These are phyloP conservation scores for Zarea fungicola DNA, from an alignment of 2,329 filamentous ascomycete genomes.

Conservation along the genomic window DNA sequence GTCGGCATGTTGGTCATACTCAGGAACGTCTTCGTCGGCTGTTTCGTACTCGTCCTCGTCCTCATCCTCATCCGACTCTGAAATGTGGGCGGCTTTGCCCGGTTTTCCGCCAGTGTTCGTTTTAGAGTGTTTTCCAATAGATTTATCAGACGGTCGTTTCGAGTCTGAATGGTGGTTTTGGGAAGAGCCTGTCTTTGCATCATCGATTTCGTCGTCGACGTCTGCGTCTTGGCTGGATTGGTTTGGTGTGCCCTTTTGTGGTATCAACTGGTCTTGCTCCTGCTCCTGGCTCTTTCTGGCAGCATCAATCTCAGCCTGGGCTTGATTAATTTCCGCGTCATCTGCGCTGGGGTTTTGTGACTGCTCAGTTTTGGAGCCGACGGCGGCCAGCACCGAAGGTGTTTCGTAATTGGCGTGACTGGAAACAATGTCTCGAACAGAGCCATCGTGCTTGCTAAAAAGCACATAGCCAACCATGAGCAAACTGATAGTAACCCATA, in stretches of 20 bases:
- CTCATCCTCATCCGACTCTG: not conserved
- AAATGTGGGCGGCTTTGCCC: not conserved
- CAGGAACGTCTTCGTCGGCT: slow-evolving; percentile 14
- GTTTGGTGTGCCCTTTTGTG: not conserved
- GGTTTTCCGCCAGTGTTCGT: not conserved
- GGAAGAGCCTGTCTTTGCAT: not conserved
- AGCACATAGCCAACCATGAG: slow-evolving; percentile 37
- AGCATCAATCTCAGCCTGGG: not conserved
- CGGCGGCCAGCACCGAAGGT: not conserved
- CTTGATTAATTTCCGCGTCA: not conserved
- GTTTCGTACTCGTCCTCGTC: slow-evolving; percentile 7
- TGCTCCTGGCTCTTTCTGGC: not conserved
- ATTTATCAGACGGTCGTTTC: not conserved
- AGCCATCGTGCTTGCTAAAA: slow-evolving; percentile 29
- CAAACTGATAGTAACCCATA: slow-evolving; percentile 43
- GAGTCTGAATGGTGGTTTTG: not conserved
- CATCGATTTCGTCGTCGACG: not conserved
- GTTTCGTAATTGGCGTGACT: not conserved
- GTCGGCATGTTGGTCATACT: slow-evolving; percentile 14
- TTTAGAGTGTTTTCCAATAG: not conserved
- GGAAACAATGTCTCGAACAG: slow-evolving; percentile 9
- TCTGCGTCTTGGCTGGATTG: not conserved
- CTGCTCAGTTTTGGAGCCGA: not conserved
- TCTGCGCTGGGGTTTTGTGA: not conserved
- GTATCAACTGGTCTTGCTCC: not conserved